Conservation (phyloP, 2,329 filamentous ascomycete genomes). For the Alternaria dauci region DNA sequence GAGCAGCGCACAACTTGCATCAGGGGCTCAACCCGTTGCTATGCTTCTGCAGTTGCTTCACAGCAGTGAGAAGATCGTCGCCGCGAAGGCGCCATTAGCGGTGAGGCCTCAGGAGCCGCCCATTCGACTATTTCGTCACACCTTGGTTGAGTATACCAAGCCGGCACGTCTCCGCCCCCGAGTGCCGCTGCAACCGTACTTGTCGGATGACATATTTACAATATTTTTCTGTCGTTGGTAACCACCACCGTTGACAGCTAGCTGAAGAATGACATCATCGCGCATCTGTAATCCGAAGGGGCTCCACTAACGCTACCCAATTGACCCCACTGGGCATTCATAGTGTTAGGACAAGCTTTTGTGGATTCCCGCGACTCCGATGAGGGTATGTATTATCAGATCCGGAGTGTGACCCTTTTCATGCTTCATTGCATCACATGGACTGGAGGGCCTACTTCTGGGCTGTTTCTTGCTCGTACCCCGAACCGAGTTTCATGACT, state of each 20-base stretch:
- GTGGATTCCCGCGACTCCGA: conserved; percentile 3
- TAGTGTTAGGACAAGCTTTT: conserved; percentile 12
- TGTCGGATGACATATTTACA: conserved; percentile 1
- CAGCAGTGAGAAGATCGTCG: background rate
- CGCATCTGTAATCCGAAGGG: conserved; percentile 1
- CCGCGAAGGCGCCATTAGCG: conserved; percentile 19
- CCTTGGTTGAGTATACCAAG: conserved; percentile 6
- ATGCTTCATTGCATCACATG: background rate
- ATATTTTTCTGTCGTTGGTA: background rate
- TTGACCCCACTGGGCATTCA: conserved; percentile 10
- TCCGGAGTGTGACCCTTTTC: background rate
- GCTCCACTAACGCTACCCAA: conserved; percentile 14
- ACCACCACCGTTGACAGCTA: conserved; percentile 2
- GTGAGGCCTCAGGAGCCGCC: conserved; percentile 14
- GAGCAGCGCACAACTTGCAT: background rate
- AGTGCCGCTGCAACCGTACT: conserved; percentile 13
- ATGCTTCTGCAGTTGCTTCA: background rate
- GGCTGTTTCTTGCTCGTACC: background rate
- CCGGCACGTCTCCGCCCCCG: background rate
- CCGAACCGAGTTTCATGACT: background rate
- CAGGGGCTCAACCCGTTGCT: background rate
- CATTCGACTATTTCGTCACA: background rate
- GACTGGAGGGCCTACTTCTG: background rate
- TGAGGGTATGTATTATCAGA: conserved; percentile 4
- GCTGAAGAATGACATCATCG: conserved; percentile 17